Evolutionary conservation across 768 basidiomycete genomes (phyloP), one percentile per base, ranked within the genome.

Genomic region (Termitomyces sp.): DNA sequence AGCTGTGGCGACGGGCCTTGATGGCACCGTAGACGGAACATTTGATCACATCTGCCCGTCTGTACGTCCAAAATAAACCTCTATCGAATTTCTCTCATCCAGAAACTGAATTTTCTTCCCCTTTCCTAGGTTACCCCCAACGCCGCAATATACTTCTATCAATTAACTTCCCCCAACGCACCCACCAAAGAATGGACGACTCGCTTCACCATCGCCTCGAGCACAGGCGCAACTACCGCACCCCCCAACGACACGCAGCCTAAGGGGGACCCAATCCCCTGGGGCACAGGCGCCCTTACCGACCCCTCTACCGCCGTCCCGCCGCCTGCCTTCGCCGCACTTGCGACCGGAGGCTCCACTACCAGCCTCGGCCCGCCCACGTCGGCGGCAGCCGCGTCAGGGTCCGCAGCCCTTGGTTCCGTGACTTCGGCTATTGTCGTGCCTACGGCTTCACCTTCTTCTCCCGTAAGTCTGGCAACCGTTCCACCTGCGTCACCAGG

Each of bases 121-220:
- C 32, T 51, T 38, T 51, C 41, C 9, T 62, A 87, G 84, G 87
- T 91, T 38, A 71, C 71, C 19, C 78, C 81, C 19, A 74, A 86
- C 67, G 75, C 89, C 2, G 64, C 81, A 37, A 83, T 91, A 60
- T 92, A 90, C 73, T 92, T 91, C 74, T 89, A 89, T 68, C 87
- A 90, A 63, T 91, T 88, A 74, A 73, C 79, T 15, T 68, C 80
- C 1, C 70, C 77, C 0, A 62, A 58, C 6, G 64, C 80, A 0
- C 1, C 69, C 37, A 64, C 63, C 47, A 75, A 72, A 64, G 67
- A 71, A 35, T 93, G 90, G 90, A 88, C 88, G 2, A 83, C 81
- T 15, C 86, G 90, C 22, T 92, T 90, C 75, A 73, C 85, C 35
- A 89, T 93, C 63, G 81, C 85, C 3, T 78, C 76, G 34, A 44